Evolutionary conservation across 805 yeast species (phyloP).

Genomic region (Saccharomycopsis sp.): DNA sequence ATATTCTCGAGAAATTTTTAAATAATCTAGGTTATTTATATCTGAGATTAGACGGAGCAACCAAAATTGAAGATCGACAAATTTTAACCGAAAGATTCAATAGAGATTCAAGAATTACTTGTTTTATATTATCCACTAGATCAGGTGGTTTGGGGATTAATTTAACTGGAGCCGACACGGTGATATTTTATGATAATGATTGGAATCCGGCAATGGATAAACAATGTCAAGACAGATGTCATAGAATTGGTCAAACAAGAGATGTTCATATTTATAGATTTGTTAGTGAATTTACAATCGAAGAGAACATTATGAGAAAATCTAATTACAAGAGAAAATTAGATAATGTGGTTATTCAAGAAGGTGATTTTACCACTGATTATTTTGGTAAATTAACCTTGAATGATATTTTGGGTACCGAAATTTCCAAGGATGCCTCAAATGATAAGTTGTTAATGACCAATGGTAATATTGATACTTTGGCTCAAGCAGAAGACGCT

Average conservation of each 20-base stretch:
- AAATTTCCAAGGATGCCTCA: constrained; percentile 19
- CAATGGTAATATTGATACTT: constrained; percentile 38
- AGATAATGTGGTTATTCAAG: constrained; percentile 92
- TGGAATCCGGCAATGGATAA: constrained; percentile 99
- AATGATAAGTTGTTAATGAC: constrained; percentile 24
- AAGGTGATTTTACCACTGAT: constrained; percentile 97
- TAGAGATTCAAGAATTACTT: constrained; percentile 74
- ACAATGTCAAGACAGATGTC: constrained; percentile 98
- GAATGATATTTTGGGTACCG: constrained; percentile 61
- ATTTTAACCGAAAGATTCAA: constrained; percentile 88
- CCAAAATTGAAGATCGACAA: constrained; percentile 95
- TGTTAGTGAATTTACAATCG: constrained; percentile 93
- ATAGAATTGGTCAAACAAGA: constrained; percentile 95
- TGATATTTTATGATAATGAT: constrained; percentile 94
- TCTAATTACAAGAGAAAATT: constrained; percentile 91
- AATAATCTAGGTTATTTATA: constrained; percentile 92
- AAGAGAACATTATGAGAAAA: constrained; percentile 84
- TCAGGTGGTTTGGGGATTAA: constrained; percentile 99
- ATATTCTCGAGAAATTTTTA: constrained; percentile 83
- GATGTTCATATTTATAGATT: constrained; percentile 96
- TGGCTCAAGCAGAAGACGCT: constrained; percentile 93
- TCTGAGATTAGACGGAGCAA: constrained; percentile 94
- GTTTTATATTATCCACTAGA: constrained; percentile 86
- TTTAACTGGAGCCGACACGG: constrained; percentile 97
- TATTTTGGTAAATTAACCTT: constrained; percentile 84